These are phyloP conservation scores for Calcarisporium arbuscula DNA, from an alignment of 2,329 filamentous ascomycete species.

Conservation along the genomic window DNA sequence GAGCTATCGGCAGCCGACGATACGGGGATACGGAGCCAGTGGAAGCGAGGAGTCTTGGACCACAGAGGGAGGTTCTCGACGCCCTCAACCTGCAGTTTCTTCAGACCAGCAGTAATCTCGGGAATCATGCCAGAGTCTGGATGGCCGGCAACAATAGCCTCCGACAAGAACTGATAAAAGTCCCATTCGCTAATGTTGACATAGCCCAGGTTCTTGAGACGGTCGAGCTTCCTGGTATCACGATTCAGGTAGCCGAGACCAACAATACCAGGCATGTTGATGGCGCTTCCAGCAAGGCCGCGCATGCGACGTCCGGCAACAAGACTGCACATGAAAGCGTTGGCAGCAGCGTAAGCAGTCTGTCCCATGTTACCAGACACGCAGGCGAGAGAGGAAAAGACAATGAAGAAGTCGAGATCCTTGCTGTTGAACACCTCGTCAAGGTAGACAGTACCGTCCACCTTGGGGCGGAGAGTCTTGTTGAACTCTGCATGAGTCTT, in stretches of 20 bases:
- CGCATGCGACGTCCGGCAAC: slow-evolving; percentile 26
- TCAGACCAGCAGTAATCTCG: slow-evolving; percentile 1
- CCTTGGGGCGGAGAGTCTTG: slow-evolving; percentile 23
- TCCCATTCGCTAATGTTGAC: slow-evolving; percentile 1
- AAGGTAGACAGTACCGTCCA: slow-evolving; percentile 23
- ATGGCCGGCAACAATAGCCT: slow-evolving; percentile 1
- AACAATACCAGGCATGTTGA: too few relatives aligned
- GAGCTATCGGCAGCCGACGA: too few relatives aligned
- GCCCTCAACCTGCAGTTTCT: slow-evolving; percentile 1
- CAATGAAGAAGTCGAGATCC: slow-evolving; percentile 31
- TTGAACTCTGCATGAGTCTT: slow-evolving; percentile 15
- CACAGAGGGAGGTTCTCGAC: background rate
- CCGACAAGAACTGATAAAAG: slow-evolving; percentile 4
- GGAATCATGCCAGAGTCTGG: background rate
- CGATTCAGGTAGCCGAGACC: too few relatives aligned
- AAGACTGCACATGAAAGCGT: slow-evolving; percentile 33
- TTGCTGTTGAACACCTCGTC: slow-evolving; percentile 23
- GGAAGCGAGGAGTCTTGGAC: too few relatives aligned
- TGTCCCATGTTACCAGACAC: slow-evolving; percentile 27
- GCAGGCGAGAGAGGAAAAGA: slow-evolving; percentile 22
- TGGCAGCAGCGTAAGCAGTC: slow-evolving; percentile 38
- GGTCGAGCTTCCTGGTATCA: background rate
- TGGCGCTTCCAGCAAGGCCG: too few relatives aligned
- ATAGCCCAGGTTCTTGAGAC: background rate
- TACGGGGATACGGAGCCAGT: too few relatives aligned